Percentiles rank a stretch among this genome's conserved stretches.
Evolutionary conservation across 1,284 basidiomycete species (phyloP).

Genomic region (Puccinia hordei): DNA sequence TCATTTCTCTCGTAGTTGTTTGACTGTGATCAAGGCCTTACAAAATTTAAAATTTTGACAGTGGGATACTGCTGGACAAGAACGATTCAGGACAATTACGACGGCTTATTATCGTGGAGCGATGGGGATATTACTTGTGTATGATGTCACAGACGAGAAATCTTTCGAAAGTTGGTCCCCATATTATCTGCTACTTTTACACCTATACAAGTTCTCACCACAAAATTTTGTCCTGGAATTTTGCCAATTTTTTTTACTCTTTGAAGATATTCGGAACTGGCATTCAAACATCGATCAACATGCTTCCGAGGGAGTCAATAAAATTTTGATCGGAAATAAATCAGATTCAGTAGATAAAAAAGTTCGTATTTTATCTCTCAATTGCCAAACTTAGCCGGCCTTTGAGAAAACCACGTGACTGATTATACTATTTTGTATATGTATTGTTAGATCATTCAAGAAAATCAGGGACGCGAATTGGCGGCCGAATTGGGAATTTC

Average conservation of each 20-base stretch:
- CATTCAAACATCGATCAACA: constrained; percentile 98
- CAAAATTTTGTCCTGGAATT: constrained; percentile 4
- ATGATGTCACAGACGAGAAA: constrained; percentile 97
- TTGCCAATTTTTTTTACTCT: background rate
- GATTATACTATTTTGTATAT: background rate
- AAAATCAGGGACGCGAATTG: constrained; percentile 71
- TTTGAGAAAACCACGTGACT: background rate
- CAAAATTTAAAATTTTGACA: constrained; percentile 59
- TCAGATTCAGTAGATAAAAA: constrained; percentile 98
- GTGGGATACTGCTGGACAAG: constrained; percentile 99
- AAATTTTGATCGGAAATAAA: constrained; percentile 98
- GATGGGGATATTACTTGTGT: constrained; percentile 98
- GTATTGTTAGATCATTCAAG: constrained; percentile 68
- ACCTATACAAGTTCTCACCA: background rate
- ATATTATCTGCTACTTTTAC: background rate
- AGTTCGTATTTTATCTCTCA: constrained; percentile 51
- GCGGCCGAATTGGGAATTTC: constrained; percentile 86
- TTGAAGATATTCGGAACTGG: constrained; percentile 94
- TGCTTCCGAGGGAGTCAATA: constrained; percentile 97
- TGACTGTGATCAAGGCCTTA: background rate
- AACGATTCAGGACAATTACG: constrained; percentile 98
- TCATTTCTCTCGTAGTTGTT: constrained; percentile 1
- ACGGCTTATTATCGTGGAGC: constrained; percentile 99
- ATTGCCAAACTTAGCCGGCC: background rate
- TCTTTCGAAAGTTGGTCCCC: constrained; percentile 85